A percentile compares a stretch with the other conserved stretches of the same genome.
Conservation (phyloP, 345 rosid genomes). For the Citrus hindsii region DNA sequence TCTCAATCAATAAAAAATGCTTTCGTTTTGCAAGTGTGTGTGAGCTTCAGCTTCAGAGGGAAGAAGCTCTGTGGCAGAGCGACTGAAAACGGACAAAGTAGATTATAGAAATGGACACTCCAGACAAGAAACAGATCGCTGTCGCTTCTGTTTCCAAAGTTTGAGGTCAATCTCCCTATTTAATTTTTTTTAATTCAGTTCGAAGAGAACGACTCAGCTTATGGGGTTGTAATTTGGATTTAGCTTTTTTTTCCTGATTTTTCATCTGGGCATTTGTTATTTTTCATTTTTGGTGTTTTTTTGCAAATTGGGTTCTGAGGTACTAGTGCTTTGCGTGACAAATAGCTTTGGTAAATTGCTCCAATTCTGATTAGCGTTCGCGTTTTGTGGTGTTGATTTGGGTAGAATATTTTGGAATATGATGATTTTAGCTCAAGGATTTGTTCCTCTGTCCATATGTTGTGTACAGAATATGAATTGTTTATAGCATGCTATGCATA, state of each 20-base stretch:
- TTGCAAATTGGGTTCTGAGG: background rate
- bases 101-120: constrained; percentile 49
- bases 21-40: no score
- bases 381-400: background rate
- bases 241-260: background rate
- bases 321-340: background rate
- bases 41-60: no score
- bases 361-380: background rate
- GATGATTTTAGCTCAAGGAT: background rate
- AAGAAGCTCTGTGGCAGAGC: background rate
- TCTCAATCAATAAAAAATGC: no score
- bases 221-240: background rate
- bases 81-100: background rate
- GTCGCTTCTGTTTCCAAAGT: constrained; percentile 32
- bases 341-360: background rate
- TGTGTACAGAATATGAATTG: background rate
- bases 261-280: background rate
- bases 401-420: background rate
- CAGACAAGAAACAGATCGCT: constrained; percentile 45
- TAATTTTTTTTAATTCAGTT: no score
- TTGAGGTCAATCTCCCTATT: constrained; percentile 36
- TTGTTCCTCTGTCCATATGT: background rate
- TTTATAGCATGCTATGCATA: background rate
- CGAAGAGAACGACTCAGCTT: background rate
- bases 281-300: background rate